Percentiles rank a stretch among this genome's conserved stretches.
Conservation (phyloP, 202 grass and related monocot genomes). For the Eragrostis tef region DNA sequence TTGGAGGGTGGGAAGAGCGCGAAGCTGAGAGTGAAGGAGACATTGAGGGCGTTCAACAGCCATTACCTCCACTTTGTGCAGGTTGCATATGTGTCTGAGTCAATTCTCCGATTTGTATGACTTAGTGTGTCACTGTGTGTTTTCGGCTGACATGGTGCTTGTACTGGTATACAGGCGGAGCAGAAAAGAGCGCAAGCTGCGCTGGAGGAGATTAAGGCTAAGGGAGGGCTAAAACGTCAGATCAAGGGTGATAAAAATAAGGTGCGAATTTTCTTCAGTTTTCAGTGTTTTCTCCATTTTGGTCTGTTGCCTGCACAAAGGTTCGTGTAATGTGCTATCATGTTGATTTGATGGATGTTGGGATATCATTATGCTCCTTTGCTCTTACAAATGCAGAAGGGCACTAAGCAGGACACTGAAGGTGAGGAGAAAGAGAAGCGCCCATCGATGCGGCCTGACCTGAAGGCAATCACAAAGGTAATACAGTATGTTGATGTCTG, state of each 20-base stretch:
- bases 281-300: neutral
- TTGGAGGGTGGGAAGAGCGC: conserved; percentile 54
- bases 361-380: neutral
- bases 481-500: conserved; percentile 29
- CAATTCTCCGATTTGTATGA: neutral
- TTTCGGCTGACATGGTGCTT: conserved; percentile 14
- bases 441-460: conserved; percentile 68
- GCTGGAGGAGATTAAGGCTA: conserved; percentile 49
- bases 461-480: conserved; percentile 86
- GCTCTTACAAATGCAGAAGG: conserved; percentile 40
- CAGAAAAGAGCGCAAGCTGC: conserved; percentile 57
- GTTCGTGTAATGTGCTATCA: neutral
- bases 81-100: conserved; percentile 35
- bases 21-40: conserved; percentile 74
- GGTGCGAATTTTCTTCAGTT: conserved; percentile 18
- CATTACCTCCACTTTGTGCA: conserved; percentile 83
- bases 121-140: neutral
- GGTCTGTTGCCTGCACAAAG: neutral
- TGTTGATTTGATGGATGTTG: neutral
- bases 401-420: conserved; percentile 30
- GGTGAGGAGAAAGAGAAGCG: conserved; percentile 56
- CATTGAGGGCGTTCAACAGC: conserved; percentile 70
- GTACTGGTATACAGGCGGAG: conserved; percentile 47
- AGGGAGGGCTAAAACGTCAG: conserved; percentile 42
- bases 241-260: conserved; percentile 41